These are phyloP conservation scores for Axilococcus clingmanii DNA, from an alignment of 139 green algal genomes.

Conservation along the genomic window DNA sequence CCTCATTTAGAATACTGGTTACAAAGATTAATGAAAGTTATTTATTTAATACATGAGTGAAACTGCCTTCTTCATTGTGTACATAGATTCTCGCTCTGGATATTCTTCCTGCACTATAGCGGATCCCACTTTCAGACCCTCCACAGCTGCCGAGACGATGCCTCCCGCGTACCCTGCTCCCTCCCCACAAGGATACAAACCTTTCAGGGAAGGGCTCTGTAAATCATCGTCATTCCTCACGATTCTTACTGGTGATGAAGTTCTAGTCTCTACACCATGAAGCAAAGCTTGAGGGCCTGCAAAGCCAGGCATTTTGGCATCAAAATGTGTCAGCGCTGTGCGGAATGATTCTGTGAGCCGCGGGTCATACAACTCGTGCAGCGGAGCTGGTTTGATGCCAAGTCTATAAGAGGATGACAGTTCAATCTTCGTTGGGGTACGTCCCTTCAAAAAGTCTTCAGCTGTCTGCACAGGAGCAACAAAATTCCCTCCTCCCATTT, in stretches of 20 bases:
- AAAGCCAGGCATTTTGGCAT: constrained; percentile 45
- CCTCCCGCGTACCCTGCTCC: constrained; percentile 79
- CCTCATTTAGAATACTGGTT: background rate
- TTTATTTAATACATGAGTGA: background rate
- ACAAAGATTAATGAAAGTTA: constrained; percentile 1
- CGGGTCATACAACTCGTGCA: constrained; percentile 63
- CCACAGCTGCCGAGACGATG: constrained; percentile 74
- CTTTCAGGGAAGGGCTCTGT: constrained; percentile 33
- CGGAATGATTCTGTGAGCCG: constrained; percentile 42
- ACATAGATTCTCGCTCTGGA: too few species aligned
- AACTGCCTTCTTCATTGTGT: too few species aligned
- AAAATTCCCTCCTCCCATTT: constrained; percentile 52
- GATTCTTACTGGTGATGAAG: constrained; percentile 54
- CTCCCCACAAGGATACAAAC: constrained; percentile 69
- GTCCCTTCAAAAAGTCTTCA: constrained; percentile 55
- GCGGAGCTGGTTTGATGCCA: constrained; percentile 36
- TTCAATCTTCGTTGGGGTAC: constrained; percentile 15
- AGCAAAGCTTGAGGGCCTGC: constrained; percentile 35
- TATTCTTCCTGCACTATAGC: constrained; percentile 16
- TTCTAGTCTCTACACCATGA: constrained; percentile 71
- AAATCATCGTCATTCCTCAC: background rate
- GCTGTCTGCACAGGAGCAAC: constrained; percentile 61
- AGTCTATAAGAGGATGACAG: constrained; percentile 67
- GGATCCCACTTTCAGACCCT: constrained; percentile 47
- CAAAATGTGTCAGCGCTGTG: constrained; percentile 43